Conservation (phyloP, 495 filamentous ascomycete genomes). For the Penicillium daleae region DNA sequence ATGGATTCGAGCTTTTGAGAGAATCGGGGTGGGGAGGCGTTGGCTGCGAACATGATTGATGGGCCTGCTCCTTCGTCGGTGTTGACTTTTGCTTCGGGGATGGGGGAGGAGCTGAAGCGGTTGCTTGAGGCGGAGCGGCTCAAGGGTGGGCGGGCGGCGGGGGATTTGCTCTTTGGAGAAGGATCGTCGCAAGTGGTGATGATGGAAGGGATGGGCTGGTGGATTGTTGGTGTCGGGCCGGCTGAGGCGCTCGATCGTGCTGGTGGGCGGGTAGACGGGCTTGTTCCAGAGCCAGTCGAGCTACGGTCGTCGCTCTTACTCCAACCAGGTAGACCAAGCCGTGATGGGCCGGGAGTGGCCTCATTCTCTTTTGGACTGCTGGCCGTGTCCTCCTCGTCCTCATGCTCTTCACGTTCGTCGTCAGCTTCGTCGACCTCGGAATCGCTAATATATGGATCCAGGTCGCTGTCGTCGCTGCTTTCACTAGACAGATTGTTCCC, state of each 20-base stretch:
- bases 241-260: slow-evolving; percentile 19
- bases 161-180: slow-evolving; percentile 37
- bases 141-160: slow-evolving; percentile 30
- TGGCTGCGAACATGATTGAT: slow-evolving; percentile 77
- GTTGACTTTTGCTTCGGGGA: slow-evolving; percentile 71
- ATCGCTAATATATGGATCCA: slow-evolving; percentile 43
- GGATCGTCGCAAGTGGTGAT: slow-evolving; percentile 54
- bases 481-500: slow-evolving; percentile 52
- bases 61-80: slow-evolving; percentile 63
- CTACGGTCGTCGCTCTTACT: slow-evolving; percentile 29
- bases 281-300: slow-evolving; percentile 18
- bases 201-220: slow-evolving; percentile 43
- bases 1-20: slow-evolving; percentile 51
- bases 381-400: slow-evolving; percentile 14
- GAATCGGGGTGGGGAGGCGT: slow-evolving; percentile 45
- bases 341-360: slow-evolving; percentile 11
- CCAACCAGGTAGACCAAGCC: slow-evolving; percentile 17
- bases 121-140: slow-evolving; percentile 46
- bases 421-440: slow-evolving; percentile 33
- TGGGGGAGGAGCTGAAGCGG: slow-evolving; percentile 73
- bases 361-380: slow-evolving; percentile 23
- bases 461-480: slow-evolving; percentile 51
- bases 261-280: slow-evolving; percentile 21
- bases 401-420: slow-evolving; percentile 38
- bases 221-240: slow-evolving; percentile 4